Conservation (phyloP, 2,329 filamentous ascomycete species). For the Delphinella strobiligena region DNA sequence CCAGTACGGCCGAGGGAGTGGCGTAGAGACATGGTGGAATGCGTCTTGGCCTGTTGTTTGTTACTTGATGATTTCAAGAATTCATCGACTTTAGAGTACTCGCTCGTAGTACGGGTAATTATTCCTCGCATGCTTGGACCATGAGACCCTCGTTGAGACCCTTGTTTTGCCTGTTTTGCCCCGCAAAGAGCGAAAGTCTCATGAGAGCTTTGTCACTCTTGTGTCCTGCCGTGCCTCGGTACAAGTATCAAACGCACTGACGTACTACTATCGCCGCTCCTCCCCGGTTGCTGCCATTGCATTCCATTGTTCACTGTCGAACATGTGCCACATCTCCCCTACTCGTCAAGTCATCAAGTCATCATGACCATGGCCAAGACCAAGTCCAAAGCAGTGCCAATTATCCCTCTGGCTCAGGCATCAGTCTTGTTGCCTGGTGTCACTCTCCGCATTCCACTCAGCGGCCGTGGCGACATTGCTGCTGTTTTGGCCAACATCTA, state of each 20-base stretch:
- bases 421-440: slow-evolving; percentile 77
- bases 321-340: not conserved
- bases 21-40: not conserved
- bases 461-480: slow-evolving; percentile 74
- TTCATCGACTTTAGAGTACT: not conserved
- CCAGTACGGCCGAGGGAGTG: not conserved
- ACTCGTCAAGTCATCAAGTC: not conserved
- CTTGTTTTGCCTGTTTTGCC: too few species aligned
- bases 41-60: too few species aligned
- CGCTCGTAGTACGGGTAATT: too few species aligned
- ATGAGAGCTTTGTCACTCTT: not conserved
- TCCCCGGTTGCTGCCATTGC: not conserved
- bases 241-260: not conserved
- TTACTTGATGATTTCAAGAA: too few species aligned
- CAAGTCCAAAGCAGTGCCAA: slow-evolving; percentile 38
- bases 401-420: slow-evolving; percentile 72
- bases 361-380: slow-evolving; percentile 6
- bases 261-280: too few species aligned
- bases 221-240: not conserved
- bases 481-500: slow-evolving; percentile 79
- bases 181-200: not conserved
- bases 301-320: too few species aligned
- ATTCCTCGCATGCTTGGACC: too few species aligned
- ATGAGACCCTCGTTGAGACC: too few species aligned
- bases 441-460: slow-evolving; percentile 71